Percentiles rank a stretch among this genome's conserved stretches.
Evolutionary conservation across 345 rosid genomes (phyloP).

Genomic region (Lenwebbia sp.): DNA sequence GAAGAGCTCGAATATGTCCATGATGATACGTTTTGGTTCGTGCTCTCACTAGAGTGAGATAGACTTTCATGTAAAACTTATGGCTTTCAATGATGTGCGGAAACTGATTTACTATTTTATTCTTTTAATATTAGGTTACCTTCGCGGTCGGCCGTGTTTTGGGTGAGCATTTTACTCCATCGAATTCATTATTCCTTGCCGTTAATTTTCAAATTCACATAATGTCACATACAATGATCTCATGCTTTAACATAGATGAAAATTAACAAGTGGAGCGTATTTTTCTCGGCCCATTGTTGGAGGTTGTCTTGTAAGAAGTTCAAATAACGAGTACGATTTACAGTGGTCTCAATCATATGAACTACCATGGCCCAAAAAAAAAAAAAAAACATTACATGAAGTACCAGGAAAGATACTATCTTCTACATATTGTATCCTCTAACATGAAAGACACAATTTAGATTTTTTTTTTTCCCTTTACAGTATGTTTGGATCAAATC

Average conservation of each 20-base stretch:
- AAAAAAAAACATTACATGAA: not conserved
- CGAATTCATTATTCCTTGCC: too few species aligned
- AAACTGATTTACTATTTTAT: too few species aligned
- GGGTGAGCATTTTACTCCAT: too few species aligned
- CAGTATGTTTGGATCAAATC: too few species aligned
- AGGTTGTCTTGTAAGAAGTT: not conserved
- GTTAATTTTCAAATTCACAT: too few species aligned
- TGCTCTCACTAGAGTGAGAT: not conserved
- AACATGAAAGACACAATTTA: not conserved
- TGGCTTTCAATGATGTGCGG: too few species aligned
- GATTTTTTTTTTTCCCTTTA: too few species aligned
- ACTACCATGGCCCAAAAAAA: not conserved
- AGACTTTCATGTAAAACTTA: too few species aligned
- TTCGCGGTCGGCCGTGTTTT: too few species aligned
- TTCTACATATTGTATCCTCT: not conserved
- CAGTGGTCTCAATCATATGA: not conserved
- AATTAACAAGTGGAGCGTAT: not conserved
- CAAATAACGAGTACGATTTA: not conserved
- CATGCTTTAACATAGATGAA: not conserved
- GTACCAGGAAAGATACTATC: not conserved
- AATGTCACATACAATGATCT: too few species aligned
- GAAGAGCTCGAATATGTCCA: not conserved
- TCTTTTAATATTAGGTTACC: too few species aligned
- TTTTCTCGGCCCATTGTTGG: not conserved
- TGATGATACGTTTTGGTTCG: not conserved